Conservation (phyloP, 441 rosid genomes). For the Mallotus japonicus region DNA sequence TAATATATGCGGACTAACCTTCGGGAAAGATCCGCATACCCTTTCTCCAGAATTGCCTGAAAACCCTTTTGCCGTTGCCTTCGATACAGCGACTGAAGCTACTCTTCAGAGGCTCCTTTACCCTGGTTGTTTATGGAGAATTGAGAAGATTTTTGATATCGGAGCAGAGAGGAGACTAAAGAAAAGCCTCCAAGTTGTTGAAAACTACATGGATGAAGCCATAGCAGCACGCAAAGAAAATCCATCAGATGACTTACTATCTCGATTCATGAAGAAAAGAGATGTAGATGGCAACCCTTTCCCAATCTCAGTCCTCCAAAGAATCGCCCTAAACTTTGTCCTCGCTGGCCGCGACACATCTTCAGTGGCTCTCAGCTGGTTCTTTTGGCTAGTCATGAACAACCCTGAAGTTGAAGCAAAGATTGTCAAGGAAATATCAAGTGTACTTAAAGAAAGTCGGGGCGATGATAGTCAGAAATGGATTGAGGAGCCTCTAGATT, state of each 20-base stretch:
- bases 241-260: constrained; percentile 82
- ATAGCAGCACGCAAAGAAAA: constrained; percentile 57
- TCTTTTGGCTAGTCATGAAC: constrained; percentile 93
- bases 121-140: constrained; percentile 73
- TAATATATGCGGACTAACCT: constrained; percentile 88
- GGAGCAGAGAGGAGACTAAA: constrained; percentile 61
- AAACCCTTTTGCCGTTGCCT: constrained; percentile 70
- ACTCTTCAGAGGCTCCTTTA: constrained; percentile 82
- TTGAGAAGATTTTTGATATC: constrained; percentile 60
- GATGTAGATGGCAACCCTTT: constrained; percentile 66
- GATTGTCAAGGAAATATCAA: constrained; percentile 57
- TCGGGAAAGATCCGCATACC: constrained; percentile 90
- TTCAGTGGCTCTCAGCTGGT: constrained; percentile 93
- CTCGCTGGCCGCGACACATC: constrained; percentile 96
- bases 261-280: constrained; percentile 76
- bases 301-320: constrained; percentile 66
- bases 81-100: constrained; percentile 84
- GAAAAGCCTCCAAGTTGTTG: constrained; percentile 60
- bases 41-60: constrained; percentile 72
- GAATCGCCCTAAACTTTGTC: constrained; percentile 89
- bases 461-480: constrained; percentile 62
- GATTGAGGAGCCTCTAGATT: constrained; percentile 68
- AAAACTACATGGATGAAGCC: constrained; percentile 77
- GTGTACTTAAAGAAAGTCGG: constrained; percentile 58
- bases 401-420: constrained; percentile 56